These are phyloP conservation scores for Globisporangium splendens DNA, from an alignment of 352 stramenopile species.

Conservation along the genomic window DNA sequence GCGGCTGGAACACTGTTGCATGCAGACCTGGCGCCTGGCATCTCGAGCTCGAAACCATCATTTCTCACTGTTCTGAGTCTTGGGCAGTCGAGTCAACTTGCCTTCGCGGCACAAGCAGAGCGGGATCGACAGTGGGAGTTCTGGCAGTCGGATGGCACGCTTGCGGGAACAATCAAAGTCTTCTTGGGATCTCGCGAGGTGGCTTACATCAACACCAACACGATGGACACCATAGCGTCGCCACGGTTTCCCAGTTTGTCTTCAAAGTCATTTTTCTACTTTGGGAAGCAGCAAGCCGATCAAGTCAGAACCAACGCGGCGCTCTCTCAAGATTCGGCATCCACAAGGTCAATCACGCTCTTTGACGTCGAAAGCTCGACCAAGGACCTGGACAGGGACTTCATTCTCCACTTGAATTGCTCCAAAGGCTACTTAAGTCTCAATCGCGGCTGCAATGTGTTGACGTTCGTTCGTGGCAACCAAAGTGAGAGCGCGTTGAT, in stretches of 20 bases:
- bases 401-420: conserved; percentile 30
- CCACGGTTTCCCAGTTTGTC: conserved; percentile 10
- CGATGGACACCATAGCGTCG: conserved; percentile 22
- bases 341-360: conserved; percentile 34
- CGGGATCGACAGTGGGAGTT: conserved; percentile 34
- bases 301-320: neutral
- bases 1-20: conserved; percentile 45
- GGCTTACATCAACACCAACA: conserved; percentile 22
- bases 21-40: conserved; percentile 51
- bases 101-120: conserved; percentile 39
- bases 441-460: conserved; percentile 15
- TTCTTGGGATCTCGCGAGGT: conserved; percentile 33
- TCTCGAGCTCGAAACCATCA: conserved; percentile 24
- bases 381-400: conserved; percentile 2
- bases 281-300: conserved; percentile 9
- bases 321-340: neutral
- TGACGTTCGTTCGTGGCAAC: neutral
- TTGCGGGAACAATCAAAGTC: conserved; percentile 27
- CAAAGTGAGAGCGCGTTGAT: conserved; percentile 5
- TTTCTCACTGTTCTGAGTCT: conserved; percentile 38
- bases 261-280: conserved; percentile 23
- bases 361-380: conserved; percentile 19
- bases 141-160: conserved; percentile 56
- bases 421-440: conserved; percentile 36
- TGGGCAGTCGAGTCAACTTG: conserved; percentile 1